These are phyloP conservation scores for Amphicarpaea edgeworthii DNA, from an alignment of 306 rosid genomes.

Conservation along the genomic window DNA sequence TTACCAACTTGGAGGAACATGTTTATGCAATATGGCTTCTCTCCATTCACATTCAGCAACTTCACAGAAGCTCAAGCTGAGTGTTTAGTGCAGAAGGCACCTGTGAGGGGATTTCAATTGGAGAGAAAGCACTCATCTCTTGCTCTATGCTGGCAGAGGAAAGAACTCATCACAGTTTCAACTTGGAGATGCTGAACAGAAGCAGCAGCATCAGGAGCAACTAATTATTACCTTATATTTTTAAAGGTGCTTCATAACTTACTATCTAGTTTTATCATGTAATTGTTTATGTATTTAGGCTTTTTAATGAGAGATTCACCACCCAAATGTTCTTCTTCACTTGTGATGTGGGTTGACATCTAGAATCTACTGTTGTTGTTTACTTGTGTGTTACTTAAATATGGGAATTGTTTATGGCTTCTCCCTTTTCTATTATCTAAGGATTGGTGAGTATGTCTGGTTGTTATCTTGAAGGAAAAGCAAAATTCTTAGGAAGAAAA, in stretches of 20 bases:
- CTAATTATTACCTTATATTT: conserved; percentile 36
- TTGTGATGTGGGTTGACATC: conserved; percentile 56
- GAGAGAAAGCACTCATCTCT: conserved; percentile 84
- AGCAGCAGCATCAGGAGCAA: too few relatives aligned
- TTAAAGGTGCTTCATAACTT: conserved; percentile 65
- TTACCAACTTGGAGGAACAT: conserved; percentile 65
- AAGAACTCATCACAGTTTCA: conserved; percentile 81
- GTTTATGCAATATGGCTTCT: conserved; percentile 74
- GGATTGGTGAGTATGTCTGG: conserved; percentile 41
- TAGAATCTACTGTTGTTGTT: conserved; percentile 59
- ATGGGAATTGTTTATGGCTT: conserved; percentile 47
- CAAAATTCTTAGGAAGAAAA: conserved; percentile 49
- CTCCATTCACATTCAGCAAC: conserved; percentile 85
- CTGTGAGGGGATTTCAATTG: conserved; percentile 85
- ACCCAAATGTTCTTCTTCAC: conserved; percentile 59
- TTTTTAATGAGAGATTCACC: conserved; percentile 56
- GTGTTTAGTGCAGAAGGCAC: conserved; percentile 83
- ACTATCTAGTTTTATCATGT: conserved; percentile 54
- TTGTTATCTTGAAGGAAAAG: conserved; percentile 52
- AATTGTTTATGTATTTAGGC: conserved; percentile 82
- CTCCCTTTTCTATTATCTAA: conserved; percentile 26
- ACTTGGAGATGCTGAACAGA: conserved; percentile 84
- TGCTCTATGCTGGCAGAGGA: conserved; percentile 85
- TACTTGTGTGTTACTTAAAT: conserved; percentile 43
- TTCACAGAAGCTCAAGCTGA: conserved; percentile 92